Percentiles rank a stretch among this genome's conserved stretches.
Conservation (phyloP, 2,329 filamentous ascomycete genomes). For the Stemphylium lycopersici region DNA sequence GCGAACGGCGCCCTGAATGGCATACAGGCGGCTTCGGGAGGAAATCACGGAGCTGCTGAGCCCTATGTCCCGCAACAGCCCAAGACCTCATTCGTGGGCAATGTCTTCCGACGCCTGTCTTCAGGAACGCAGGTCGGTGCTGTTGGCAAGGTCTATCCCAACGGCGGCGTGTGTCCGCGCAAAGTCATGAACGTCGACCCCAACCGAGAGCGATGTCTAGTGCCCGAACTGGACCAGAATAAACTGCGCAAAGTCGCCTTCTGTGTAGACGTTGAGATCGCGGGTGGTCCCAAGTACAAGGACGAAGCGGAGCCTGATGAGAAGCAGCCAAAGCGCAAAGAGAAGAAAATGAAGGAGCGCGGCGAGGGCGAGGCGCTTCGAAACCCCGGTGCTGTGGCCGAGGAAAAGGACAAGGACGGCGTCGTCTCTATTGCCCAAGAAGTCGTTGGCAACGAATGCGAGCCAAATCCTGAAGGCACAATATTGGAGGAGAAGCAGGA, state of each 20-base stretch:
- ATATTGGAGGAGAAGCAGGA: slow-evolving; percentile 44
- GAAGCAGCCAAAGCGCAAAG: slow-evolving; percentile 58
- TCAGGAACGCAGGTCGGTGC: slow-evolving; percentile 58
- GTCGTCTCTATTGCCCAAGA: slow-evolving; percentile 42
- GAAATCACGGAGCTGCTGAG: slow-evolving; percentile 46
- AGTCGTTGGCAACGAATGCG: slow-evolving; percentile 51
- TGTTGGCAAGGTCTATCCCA: slow-evolving; percentile 59
- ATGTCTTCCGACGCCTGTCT: slow-evolving; percentile 81
- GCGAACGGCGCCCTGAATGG: slow-evolving; percentile 49
- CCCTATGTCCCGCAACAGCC: slow-evolving; percentile 79
- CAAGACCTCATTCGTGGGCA: slow-evolving; percentile 77
- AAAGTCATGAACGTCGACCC: slow-evolving; percentile 84
- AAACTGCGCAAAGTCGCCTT: slow-evolving; percentile 91
- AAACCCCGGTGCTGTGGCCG: slow-evolving; percentile 61
- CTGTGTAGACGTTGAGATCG: slow-evolving; percentile 96
- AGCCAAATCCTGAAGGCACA: slow-evolving; percentile 50
- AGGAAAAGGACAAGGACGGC: slow-evolving; percentile 63
- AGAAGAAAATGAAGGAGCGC: slow-evolving; percentile 67
- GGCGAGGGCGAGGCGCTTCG: slow-evolving; percentile 78
- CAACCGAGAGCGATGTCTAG: slow-evolving; percentile 76
- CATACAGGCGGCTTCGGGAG: slow-evolving; percentile 39
- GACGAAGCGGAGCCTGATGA: slow-evolving; percentile 62
- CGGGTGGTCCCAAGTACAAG: slow-evolving; percentile 78
- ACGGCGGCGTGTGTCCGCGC: slow-evolving; percentile 78
- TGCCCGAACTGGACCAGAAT: slow-evolving; percentile 77